Evolutionary conservation across 2,329 filamentous ascomycete genomes (phyloP).

Genomic region (Diaporthe velutina): DNA sequence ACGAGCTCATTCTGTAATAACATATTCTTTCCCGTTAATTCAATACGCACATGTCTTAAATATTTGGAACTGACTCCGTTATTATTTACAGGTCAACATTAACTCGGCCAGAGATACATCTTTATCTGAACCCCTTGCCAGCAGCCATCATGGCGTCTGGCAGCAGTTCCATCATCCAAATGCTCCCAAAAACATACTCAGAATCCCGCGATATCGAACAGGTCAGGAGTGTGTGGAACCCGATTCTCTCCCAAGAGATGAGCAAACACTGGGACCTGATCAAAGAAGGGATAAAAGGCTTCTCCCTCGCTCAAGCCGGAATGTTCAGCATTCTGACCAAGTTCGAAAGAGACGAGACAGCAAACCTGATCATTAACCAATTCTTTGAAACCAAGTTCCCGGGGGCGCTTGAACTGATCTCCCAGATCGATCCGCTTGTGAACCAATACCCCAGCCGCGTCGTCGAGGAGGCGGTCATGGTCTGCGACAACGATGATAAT

Average conservation of each 20-base stretch:
- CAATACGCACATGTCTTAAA: not conserved
- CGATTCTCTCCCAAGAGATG: not conserved
- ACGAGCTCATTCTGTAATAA: not conserved
- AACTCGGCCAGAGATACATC: not conserved
- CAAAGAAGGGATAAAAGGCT: conserved; percentile 21
- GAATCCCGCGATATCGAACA: not conserved
- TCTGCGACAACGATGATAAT: not conserved
- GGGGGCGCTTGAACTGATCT: not conserved
- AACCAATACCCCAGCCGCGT: not conserved
- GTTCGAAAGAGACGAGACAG: conserved; percentile 19
- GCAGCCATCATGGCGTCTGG: not conserved
- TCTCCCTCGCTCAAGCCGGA: not conserved
- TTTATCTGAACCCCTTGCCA: no score
- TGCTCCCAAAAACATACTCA: not conserved
- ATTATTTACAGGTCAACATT: not conserved
- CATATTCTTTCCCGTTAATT: not conserved
- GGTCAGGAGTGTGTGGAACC: not conserved
- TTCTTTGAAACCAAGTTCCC: not conserved
- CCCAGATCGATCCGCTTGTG: not conserved
- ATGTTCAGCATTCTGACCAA: not conserved
- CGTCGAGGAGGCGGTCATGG: not conserved
- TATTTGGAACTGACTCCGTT: not conserved
- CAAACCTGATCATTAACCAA: not conserved
- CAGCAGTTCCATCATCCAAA: not conserved
- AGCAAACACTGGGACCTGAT: conserved; percentile 3